Percentiles rank a stretch among this genome's conserved stretches.
These are phyloP conservation scores for Citrus mangshanensis DNA, from an alignment of 345 rosid species.

Conservation along the genomic window DNA sequence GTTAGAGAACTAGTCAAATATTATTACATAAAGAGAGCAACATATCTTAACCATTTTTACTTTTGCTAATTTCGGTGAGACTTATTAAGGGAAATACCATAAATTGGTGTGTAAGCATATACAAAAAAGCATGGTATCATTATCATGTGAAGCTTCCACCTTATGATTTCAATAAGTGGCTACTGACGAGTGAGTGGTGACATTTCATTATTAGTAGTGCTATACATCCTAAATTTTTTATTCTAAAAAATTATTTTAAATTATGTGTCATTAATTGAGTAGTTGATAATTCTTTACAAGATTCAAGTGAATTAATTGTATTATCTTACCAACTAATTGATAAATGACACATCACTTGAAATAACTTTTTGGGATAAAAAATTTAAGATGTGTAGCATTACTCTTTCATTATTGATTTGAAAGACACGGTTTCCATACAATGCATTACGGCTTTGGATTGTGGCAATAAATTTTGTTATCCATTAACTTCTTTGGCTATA, in stretches of 20 bases:
- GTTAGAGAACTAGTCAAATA: neutral
- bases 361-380: too few relatives aligned
- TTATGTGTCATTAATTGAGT: too few relatives aligned
- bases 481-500: neutral
- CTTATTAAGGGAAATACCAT: too few relatives aligned
- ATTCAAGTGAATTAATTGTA: too few relatives aligned
- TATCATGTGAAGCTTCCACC: neutral
- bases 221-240: rapidly evolving
- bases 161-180: neutral
- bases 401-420: too few relatives aligned
- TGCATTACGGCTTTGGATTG: neutral
- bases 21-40: too few relatives aligned
- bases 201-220: too few relatives aligned
- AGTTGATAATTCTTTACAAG: too few relatives aligned
- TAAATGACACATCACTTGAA: rapidly evolving
- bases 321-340: rapidly evolving
- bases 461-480: neutral
- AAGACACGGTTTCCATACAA: neutral
- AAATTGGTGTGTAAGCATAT: neutral
- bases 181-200: neutral
- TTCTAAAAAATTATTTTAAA: rapidly evolving
- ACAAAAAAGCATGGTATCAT: neutral
- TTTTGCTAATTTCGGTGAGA: too few relatives aligned
- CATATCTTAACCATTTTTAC: too few relatives aligned
- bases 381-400: too few relatives aligned